Conservation (phyloP, 805 yeast species). For the Candida nemodendra region DNA sequence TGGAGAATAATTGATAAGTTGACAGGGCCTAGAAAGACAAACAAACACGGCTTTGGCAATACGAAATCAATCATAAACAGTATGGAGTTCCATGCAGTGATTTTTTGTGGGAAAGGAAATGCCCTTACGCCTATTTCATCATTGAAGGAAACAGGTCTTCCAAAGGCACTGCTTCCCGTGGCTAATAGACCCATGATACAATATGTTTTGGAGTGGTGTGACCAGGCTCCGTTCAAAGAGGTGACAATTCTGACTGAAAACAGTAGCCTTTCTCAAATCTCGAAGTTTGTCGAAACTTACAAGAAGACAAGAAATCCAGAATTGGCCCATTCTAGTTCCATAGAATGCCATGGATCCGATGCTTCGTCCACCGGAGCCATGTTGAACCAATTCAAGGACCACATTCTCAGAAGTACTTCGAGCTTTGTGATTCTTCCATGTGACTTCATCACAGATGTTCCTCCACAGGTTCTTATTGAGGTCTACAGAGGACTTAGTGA, state of each 20-base stretch:
- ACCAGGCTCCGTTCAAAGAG: slow-evolving; percentile 71
- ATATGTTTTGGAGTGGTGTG: slow-evolving; percentile 92
- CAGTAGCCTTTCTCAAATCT: slow-evolving; percentile 46
- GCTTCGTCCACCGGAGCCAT: slow-evolving; percentile 63
- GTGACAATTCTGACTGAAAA: slow-evolving; percentile 58
- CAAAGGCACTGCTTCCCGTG: slow-evolving; percentile 86
- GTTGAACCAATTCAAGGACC: slow-evolving; percentile 47
- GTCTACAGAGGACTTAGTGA: slow-evolving; percentile 73
- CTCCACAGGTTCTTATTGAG: slow-evolving; percentile 85
- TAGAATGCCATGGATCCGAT: slow-evolving; percentile 43
- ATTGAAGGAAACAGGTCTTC: slow-evolving; percentile 57
- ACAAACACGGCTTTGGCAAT: too few relatives aligned
- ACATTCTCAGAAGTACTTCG: slow-evolving; percentile 28
- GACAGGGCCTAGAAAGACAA: too few relatives aligned
- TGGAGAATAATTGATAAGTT: too few relatives aligned
- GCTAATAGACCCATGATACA: slow-evolving; percentile 88
- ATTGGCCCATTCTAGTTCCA: slow-evolving; percentile 32
- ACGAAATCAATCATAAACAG: too few relatives aligned
- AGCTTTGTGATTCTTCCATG: slow-evolving; percentile 88
- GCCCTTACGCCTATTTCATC: slow-evolving; percentile 70
- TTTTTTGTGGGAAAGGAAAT: slow-evolving; percentile 84
- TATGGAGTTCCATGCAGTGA: slow-evolving; percentile 92
- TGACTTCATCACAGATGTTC: slow-evolving; percentile 89
- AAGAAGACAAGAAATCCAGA: slow-evolving; percentile 38
- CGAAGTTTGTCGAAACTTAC: slow-evolving; percentile 48